Conservation (phyloP, 192 early-diverging fungal genomes). For the Ambispora gerdemannii region DNA sequence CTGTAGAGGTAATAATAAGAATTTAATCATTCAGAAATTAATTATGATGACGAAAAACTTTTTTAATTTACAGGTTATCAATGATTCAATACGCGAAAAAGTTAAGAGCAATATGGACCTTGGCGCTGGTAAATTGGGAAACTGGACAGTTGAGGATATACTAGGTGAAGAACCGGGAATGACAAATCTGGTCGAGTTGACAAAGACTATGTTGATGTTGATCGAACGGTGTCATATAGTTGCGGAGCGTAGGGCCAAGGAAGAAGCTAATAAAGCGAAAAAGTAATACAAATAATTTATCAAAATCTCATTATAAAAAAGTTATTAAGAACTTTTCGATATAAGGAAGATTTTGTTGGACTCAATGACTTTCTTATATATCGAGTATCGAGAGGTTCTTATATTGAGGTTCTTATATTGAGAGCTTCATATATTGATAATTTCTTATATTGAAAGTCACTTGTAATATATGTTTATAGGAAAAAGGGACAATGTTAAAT, state of each 20-base stretch:
- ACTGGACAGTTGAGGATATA: slow-evolving; percentile 41
- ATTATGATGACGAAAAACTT: not conserved
- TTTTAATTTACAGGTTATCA: slow-evolving; percentile 27
- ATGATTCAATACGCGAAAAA: slow-evolving; percentile 14
- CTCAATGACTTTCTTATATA: too few relatives aligned
- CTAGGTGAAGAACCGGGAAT: slow-evolving; percentile 28
- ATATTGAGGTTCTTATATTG: too few relatives aligned
- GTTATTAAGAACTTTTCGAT: too few relatives aligned
- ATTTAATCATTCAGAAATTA: not conserved
- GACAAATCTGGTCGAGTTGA: slow-evolving; percentile 30
- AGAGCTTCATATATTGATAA: too few relatives aligned
- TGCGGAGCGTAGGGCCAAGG: not conserved
- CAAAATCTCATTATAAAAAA: too few relatives aligned
- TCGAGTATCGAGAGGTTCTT: too few relatives aligned
- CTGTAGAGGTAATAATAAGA: slow-evolving; percentile 33
- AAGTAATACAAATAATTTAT: too few relatives aligned
- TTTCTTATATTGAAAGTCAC: too few relatives aligned
- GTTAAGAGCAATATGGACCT: slow-evolving; percentile 35
- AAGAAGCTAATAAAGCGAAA: too few relatives aligned
- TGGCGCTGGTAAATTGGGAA: slow-evolving; percentile 31
- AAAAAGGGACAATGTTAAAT: too few relatives aligned
- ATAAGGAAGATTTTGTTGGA: too few relatives aligned
- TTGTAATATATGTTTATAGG: too few relatives aligned
- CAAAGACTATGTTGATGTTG: slow-evolving; percentile 38
- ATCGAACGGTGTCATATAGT: slow-evolving; percentile 34